Percentiles rank a stretch among this genome's conserved stretches.
Conservation (phyloP, 2,329 filamentous ascomycete species). For the Penicillium brasilianum region DNA sequence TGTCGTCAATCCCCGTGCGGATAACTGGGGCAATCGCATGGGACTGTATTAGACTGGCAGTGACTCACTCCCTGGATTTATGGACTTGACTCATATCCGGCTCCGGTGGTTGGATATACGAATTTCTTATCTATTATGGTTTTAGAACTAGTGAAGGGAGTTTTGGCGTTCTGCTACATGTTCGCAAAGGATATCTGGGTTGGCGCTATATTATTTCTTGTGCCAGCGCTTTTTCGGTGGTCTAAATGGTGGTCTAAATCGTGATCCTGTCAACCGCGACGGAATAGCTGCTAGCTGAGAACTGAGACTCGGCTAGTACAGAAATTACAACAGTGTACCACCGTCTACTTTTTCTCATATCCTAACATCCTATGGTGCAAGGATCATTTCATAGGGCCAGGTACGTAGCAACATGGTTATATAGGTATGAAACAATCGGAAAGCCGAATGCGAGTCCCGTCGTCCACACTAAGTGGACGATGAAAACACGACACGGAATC, state of each 20-base stretch:
- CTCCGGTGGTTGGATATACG: background rate
- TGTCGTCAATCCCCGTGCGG: constrained; percentile 79
- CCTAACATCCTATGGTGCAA: background rate
- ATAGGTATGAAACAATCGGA: constrained; percentile 2
- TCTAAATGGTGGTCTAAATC: background rate
- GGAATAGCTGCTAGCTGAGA: background rate
- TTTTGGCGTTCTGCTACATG: background rate
- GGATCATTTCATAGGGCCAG: background rate
- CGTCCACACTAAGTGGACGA: background rate
- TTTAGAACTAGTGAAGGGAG: constrained; percentile 1
- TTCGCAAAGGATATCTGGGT: background rate
- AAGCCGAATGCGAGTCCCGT: constrained; percentile 1
- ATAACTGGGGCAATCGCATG: constrained; percentile 79
- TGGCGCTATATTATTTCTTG: background rate
- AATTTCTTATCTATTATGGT: constrained; percentile 6
- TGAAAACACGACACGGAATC: constrained; percentile 2
- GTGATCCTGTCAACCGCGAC: background rate
- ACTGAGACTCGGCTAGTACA: background rate
- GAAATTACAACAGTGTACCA: background rate
- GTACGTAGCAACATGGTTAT: background rate
- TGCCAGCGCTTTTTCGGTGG: background rate
- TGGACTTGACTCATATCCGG: background rate
- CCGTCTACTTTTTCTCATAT: background rate
- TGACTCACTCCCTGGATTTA: background rate
- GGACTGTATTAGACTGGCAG: constrained; percentile 65